Evolutionary conservation across 768 basidiomycete genomes (phyloP).

Genomic region (Suillus alpinus): DNA sequence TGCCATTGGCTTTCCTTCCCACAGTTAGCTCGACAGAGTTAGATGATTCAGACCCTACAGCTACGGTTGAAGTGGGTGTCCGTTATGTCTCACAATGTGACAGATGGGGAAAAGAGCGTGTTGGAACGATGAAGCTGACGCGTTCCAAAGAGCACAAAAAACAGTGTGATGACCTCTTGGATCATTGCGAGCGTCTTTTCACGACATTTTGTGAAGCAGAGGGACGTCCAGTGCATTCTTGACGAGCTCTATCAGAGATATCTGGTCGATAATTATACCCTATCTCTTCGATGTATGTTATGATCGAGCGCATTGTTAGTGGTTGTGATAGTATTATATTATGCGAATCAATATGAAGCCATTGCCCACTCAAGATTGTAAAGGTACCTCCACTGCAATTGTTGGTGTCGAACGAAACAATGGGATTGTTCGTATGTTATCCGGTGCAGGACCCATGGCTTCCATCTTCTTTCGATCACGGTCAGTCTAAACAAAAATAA

Average conservation of each 20-base stretch:
- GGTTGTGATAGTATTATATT: neutral
- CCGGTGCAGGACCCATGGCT: slow-evolving; percentile 54
- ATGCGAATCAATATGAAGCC: neutral
- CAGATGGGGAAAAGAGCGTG: slow-evolving; percentile 52
- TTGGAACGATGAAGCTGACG: slow-evolving; percentile 47
- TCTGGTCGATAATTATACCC: neutral
- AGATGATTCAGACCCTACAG: slow-evolving; percentile 15
- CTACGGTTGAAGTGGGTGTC: slow-evolving; percentile 21
- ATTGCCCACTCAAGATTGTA: neutral
- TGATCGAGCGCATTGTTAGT: neutral
- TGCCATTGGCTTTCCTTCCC: slow-evolving; percentile 50
- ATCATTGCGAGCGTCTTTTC: slow-evolving; percentile 56
- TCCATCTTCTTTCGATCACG: slow-evolving; percentile 62
- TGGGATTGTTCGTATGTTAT: slow-evolving; percentile 77
- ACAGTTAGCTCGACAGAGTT: slow-evolving; percentile 12
- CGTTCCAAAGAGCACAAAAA: slow-evolving; percentile 49
- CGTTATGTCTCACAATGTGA: slow-evolving; percentile 57
- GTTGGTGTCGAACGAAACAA: slow-evolving; percentile 50
- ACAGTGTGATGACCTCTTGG: slow-evolving; percentile 47
- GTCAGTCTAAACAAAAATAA: slow-evolving; percentile 52
- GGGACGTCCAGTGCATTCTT: slow-evolving; percentile 22
- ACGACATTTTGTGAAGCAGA: slow-evolving; percentile 32
- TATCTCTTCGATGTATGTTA: neutral
- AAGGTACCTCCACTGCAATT: slow-evolving; percentile 39
- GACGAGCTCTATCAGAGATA: neutral